Evolutionary conservation across 495 filamentous ascomycete genomes (phyloP), one percentile per base, ranked within the genome.

Genomic region (Penicillium fimorum): DNA sequence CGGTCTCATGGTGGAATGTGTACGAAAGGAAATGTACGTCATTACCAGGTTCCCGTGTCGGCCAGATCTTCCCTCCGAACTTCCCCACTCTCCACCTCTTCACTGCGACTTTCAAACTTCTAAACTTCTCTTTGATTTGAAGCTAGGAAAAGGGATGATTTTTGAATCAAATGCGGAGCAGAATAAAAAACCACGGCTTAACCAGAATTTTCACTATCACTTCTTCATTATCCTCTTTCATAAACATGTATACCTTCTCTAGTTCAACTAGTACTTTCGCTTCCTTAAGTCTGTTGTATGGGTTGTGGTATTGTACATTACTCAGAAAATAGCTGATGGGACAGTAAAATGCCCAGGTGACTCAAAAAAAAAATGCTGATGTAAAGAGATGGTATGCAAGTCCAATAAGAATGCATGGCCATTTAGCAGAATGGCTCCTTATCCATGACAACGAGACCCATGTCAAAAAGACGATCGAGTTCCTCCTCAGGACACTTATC

Each of bases 1-100:
- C 20, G 62, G 56, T 42, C 66, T 61, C 71, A 75, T 47, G 15
- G 40, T 51, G 42, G 37, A 32, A 53, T 53, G 51, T 53, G 41
- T 53, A 46, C 47, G 17, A 17, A 40, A 47, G 32, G 13, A 25
- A 37, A 38, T 5, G 42, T 47, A 52, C 52, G 52, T 54, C 52
- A 54, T 54, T 25, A 4, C 50, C 40, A 42, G 40, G 18, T 43
- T 42, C 17, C 37, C 25, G 38, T 22, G 4, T 25, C 33, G 18
- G 47, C 47, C 18, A 37, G n/a, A 12, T 8, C 3, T 38, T 24
- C 22, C 8, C 7, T 9, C 0, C 4, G 35, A 37, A 37, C 7
- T 50, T 38, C 47, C 47, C 33, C 30, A 30, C 33, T 38, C 47
- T 25, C 47, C 47, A 48, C 33, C 9, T 9, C 15, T 7, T 29